phyloP scores from a whole-genome alignment of 345 rosid species.

The Eucalyptus melliodora region DNA sequence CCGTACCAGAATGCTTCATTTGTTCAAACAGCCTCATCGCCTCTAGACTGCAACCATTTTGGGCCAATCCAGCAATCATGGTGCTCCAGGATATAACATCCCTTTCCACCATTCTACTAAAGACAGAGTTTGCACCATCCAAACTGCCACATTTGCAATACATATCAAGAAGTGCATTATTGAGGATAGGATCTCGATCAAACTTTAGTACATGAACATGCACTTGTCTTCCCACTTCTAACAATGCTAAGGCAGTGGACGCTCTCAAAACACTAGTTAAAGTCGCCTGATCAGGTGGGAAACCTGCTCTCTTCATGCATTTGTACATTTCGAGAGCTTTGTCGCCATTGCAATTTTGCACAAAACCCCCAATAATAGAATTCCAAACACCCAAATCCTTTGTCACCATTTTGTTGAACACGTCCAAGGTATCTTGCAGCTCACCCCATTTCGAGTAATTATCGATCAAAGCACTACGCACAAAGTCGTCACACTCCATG shows the following conservation, averaged over 20 bases:
- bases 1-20: constrained; percentile 34
- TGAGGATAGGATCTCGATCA: constrained; percentile 46
- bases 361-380: constrained; percentile 55
- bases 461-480: constrained; percentile 63
- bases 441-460: constrained; percentile 45
- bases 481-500: constrained; percentile 47
- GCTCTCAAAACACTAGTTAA: constrained; percentile 60
- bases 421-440: constrained; percentile 14
- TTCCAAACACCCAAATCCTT: constrained; percentile 66
- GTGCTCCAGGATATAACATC: constrained; percentile 81
- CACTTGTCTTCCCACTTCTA: constrained; percentile 56
- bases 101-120: constrained; percentile 30
- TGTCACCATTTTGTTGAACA: constrained; percentile 46
- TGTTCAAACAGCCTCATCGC: constrained; percentile 34
- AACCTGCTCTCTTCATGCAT: constrained; percentile 50
- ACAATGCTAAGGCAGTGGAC: constrained; percentile 42
- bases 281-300: constrained; percentile 36
- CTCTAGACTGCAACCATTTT: constrained; percentile 56
- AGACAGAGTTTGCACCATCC: constrained; percentile 44
- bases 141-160: constrained; percentile 64
- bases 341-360: constrained; percentile 42
- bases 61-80: constrained; percentile 66
- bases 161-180: constrained; percentile 68
- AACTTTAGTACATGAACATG: constrained; percentile 60
- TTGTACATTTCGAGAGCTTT: constrained; percentile 49